These are phyloP conservation scores for Dicorynia guianensis DNA, from an alignment of 306 rosid genomes.

Conservation along the genomic window DNA sequence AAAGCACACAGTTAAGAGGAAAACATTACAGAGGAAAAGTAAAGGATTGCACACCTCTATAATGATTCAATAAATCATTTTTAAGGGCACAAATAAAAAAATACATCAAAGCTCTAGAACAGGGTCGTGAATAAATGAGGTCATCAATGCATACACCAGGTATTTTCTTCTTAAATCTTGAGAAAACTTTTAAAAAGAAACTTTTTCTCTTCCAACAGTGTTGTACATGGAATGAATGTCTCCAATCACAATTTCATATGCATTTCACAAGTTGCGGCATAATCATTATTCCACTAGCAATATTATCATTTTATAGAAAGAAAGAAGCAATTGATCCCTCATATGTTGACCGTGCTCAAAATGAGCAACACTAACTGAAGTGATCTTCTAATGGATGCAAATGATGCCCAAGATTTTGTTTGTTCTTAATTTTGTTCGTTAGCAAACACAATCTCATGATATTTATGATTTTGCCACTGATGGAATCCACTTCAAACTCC, in stretches of 20 bases:
- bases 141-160: conserved; percentile 9
- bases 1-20: background rate
- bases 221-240: background rate
- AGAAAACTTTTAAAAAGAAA: background rate
- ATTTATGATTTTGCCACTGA: background rate
- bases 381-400: background rate
- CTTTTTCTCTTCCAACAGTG: conserved; percentile 4
- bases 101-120: conserved; percentile 10
- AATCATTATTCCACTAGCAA: conserved; percentile 4
- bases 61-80: too few relatives aligned
- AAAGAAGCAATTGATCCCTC: background rate
- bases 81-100: background rate
- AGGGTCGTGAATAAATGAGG: background rate
- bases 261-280: conserved; percentile 13
- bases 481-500: background rate
- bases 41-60: background rate
- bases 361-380: background rate
- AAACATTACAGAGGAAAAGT: background rate
- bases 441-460: conserved; percentile 14
- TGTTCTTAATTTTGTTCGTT: background rate
- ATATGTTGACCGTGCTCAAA: background rate
- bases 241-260: conserved; percentile 4
- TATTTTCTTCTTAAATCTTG: background rate
- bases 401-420: background rate
- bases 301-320: background rate